Evolutionary conservation across 2,329 filamentous ascomycete species (phyloP), one percentile per base, ranked within the genome.

Genomic region (Fusarium paranaense): DNA sequence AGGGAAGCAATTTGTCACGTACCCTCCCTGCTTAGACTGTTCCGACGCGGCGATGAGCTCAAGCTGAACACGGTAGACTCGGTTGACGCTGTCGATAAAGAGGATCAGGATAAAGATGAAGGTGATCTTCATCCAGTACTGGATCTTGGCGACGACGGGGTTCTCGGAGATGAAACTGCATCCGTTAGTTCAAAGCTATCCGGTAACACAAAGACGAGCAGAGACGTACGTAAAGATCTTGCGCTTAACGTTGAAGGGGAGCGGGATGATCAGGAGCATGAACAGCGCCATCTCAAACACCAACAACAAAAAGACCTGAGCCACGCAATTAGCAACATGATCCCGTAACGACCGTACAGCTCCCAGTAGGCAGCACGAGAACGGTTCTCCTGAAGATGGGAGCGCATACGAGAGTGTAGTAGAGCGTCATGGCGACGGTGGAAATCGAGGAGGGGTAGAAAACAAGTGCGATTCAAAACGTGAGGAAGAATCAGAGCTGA

Each of bases 71-170:
- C 97, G 94, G 85, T 98, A 99, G 80, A 99, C 97, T 75, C 97
- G 94, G 81, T 92, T 92, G 83, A 98, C 95, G 82, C 95, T 98
- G 86, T 99, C 97, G 80, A 98, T 90, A 86, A 99, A 99, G 75
- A 99, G 92, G 75, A 99, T 98, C 68, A 98, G 88, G 80, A 99
- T 98, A 87, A 99, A 99, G 82, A 99, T 96, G 83, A 99, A 99
- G 3, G 95, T 98, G 67, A 99, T 99, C 90, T 98, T 98, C 86
- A 99, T 89, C 80, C 95, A 96, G 87, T 99, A 98, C 87, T 98
- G 96, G 75, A 98, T 83, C 84, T 98, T 98, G 45, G 95, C 97
- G 68, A 99, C 90, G 62, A 92, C 71, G 0, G 89, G 93, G 82
- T 92, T 97, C 81, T 96, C 94, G 62, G 95, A 98, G 81, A 99